Evolutionary conservation across 768 basidiomycete genomes (phyloP), one percentile per base, ranked within the genome.

Genomic region (Mycena indigotica): DNA sequence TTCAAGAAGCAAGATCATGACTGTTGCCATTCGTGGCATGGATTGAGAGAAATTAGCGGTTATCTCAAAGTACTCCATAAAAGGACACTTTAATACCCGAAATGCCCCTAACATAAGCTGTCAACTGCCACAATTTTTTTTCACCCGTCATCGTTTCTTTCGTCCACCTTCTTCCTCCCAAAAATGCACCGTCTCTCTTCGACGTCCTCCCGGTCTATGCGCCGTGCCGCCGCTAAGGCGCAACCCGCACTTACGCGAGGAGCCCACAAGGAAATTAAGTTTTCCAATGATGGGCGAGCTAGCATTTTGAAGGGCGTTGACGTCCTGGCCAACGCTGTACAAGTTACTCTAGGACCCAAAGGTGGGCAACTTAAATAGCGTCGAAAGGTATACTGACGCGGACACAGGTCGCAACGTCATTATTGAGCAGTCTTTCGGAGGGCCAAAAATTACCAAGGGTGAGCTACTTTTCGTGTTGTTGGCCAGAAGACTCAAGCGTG

Each of bases 381-480:
- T 38, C 21, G 6, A 16, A 19, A 5, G 38, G 44, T 10, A 26
- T 45, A 54, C 59, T 58, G 61, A 67, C 52, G 69, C 29, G 57
- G 24, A 28, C 46, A 16, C 55, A 93, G 93, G 94, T 65, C 86
- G 95, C 69, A 99, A 97, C 73, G 96, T 98, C 70, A 98, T 98
- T 79, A 97, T 98, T 68, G 96, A 98, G 77, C 91, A 93, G 78
- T 81, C 89, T 41, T 93, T 82, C 67, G 91, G 91, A 62, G 88
- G 90, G 29, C 91, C 91, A 50, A 95, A 97, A 78, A 97, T 98
- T 72, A 98, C 95, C 67, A 98, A 97, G 75, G 93, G 92, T 91
- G 56, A 50, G 82, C 52, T 35, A 17, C 23, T 1, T 16, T 13
- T 3, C 17, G 25, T 16, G 21, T 26, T 5, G 21, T 13, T 35